A percentile compares a stretch with the other conserved stretches of the same genome.
phyloP scores from a whole-genome alignment of 1,284 basidiomycete genomes.

The Leccinum ponderosum region DNA sequence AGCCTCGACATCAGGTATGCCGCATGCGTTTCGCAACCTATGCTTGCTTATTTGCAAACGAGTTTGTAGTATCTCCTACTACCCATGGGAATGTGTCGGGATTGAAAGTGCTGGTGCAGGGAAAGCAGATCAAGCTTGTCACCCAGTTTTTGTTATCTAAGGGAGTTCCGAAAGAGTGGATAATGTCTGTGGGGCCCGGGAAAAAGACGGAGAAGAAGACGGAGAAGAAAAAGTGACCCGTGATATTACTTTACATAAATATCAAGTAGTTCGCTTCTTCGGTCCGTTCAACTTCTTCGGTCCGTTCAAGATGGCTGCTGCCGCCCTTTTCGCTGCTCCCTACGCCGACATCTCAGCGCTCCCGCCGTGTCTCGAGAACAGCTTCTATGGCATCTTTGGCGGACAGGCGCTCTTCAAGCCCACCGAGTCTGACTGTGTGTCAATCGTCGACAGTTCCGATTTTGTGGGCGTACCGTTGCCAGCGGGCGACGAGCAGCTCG shows the following conservation, averaged over 20 bases:
- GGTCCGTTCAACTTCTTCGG: background rate
- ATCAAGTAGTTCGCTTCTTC: background rate
- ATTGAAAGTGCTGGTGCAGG: conserved; percentile 79
- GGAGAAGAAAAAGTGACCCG: conserved; percentile 12
- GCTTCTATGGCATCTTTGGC: conserved; percentile 55
- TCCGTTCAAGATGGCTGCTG: conserved; percentile 4
- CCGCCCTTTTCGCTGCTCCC: conserved; percentile 24
- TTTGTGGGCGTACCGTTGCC: conserved; percentile 27
- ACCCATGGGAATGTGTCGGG: conserved; percentile 53
- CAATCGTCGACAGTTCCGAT: background rate
- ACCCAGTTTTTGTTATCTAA: conserved; percentile 58
- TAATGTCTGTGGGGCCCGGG: conserved; percentile 43
- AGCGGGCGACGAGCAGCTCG: conserved; percentile 21
- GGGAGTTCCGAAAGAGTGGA: conserved; percentile 81
- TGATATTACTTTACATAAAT: background rate
- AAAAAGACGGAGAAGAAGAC: conserved; percentile 8
- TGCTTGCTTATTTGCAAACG: background rate
- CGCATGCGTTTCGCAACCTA: conserved; percentile 10
- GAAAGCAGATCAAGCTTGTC: conserved; percentile 71
- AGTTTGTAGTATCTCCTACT: conserved; percentile 48
- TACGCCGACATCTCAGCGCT: conserved; percentile 22
- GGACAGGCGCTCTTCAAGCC: conserved; percentile 49
- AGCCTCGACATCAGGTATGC: conserved; percentile 68
- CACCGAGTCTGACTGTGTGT: conserved; percentile 40
- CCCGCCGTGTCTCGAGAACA: conserved; percentile 47